Conservation (phyloP, 2,329 filamentous ascomycete species). For the Fusarium sp. region DNA sequence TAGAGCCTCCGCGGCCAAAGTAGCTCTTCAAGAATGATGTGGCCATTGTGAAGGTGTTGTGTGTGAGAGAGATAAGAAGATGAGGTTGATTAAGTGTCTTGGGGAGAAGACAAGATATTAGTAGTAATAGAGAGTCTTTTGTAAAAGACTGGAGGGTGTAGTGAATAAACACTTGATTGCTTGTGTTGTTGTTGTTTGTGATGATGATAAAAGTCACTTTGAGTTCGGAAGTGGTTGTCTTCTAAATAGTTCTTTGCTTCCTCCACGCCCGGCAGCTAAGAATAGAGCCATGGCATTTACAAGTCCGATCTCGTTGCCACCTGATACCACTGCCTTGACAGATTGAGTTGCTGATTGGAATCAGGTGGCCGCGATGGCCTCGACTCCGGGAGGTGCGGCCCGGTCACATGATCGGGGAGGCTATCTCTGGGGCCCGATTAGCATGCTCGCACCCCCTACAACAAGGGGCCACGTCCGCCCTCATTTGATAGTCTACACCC, state of each 20-base stretch:
- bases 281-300: constrained; percentile 33
- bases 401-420: constrained; percentile 39
- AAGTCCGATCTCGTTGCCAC: constrained; percentile 37
- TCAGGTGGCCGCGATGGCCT: constrained; percentile 30
- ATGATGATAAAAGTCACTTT: constrained; percentile 31
- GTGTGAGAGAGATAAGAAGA: constrained; percentile 15
- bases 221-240: constrained; percentile 39
- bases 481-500: constrained; percentile 13
- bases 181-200: constrained; percentile 21
- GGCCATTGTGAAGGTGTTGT: constrained; percentile 42
- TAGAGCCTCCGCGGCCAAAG: constrained; percentile 54
- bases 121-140: constrained; percentile 27
- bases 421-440: constrained; percentile 39
- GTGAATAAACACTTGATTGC: neutral
- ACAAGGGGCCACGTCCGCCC: constrained; percentile 37
- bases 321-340: constrained; percentile 38
- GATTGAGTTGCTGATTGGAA: constrained; percentile 40
- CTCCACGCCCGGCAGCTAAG: constrained; percentile 30
- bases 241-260: constrained; percentile 40
- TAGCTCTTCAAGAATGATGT: constrained; percentile 54
- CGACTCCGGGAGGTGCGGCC: constrained; percentile 20
- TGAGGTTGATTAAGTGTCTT: constrained; percentile 15
- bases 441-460: constrained; percentile 33
- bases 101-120: constrained; percentile 10
- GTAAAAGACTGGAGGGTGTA: constrained; percentile 26